phyloP scores from a whole-genome alignment of 2,329 filamentous ascomycete genomes.

The Alternaria ventricosa region DNA sequence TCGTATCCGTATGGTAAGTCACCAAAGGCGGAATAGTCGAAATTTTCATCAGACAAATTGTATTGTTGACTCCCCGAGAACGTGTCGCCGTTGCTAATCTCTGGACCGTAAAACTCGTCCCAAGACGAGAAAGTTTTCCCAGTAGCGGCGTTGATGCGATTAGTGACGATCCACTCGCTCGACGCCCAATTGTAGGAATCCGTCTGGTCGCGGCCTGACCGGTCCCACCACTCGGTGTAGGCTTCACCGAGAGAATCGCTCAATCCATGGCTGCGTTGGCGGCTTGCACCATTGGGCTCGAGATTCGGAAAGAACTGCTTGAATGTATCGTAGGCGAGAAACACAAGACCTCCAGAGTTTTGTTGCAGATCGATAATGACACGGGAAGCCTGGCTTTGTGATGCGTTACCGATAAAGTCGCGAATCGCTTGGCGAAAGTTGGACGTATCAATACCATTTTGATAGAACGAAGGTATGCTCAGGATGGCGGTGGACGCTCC shows the following conservation, averaged over 20 bases:
- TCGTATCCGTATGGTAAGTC: not conserved
- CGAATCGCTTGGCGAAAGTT: constrained; percentile 34
- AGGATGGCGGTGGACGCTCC: constrained; percentile 51
- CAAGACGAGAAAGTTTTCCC: constrained; percentile 49
- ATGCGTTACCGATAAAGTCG: constrained; percentile 54
- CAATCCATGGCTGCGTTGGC: constrained; percentile 51
- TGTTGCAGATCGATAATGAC: constrained; percentile 67
- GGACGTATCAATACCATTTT: not conserved
- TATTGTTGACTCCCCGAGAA: constrained; percentile 39
- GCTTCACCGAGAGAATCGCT: constrained; percentile 23
- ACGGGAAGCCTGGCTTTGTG: constrained; percentile 56
- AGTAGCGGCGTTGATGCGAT: constrained; percentile 25
- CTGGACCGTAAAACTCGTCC: constrained; percentile 45
- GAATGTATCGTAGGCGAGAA: constrained; percentile 50
- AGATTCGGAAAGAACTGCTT: constrained; percentile 56
- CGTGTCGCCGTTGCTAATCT: constrained; percentile 35
- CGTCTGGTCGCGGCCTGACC: constrained; percentile 3
- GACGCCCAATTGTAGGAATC: constrained; percentile 2
- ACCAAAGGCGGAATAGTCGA: not conserved
- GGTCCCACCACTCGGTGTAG: constrained; percentile 10
- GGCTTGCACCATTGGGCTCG: constrained; percentile 50
- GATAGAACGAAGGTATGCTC: constrained; percentile 49
- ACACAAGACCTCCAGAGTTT: constrained; percentile 61
- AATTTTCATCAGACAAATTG: not conserved
- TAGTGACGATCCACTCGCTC: constrained; percentile 24